Evolutionary conservation across 83 land plant species (phyloP), one percentile per base, ranked within the genome.

Genomic region (Thuja plicata): DNA sequence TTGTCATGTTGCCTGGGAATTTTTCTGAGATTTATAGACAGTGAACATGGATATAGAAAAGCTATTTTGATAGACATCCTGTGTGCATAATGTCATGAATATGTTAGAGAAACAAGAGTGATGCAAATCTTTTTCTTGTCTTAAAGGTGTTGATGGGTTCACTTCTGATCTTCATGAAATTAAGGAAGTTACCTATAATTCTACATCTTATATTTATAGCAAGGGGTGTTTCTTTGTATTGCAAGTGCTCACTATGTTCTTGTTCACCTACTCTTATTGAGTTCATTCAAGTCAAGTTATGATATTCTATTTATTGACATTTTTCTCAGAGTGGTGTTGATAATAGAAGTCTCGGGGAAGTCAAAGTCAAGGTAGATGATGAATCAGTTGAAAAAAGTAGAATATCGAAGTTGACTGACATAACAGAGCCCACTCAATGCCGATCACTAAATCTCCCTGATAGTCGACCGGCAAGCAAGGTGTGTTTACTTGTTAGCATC

Each of bases 361-460:
- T 91, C 57, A 95, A 95, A 87, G 94, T 93, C 30, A 92, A 92
- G 85, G 87, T 94, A 87, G 89, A 89, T 30, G 94, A 94, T 87
- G 97, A 95, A 50, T 78, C 95, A 34, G 86, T 76, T 0, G 94
- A 95, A 15, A 93, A 94, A 89, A 91, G 91, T 66, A 94, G 91
- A 89, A 89, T 89, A 48, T 95, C 95, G 96, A 96, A 95, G 88
- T 90, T 92, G 17, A 91, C 92, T 30, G 98, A 96, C 84, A 91
- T 96, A 38, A 95, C 87, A 88, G 98, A 96, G 78, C 88, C 92
- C 87, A 88, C 88, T 77, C 96, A 94, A 45, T 95, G 97, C 81
- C 94, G 94, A 55, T 92, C 94, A 48, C 80, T 94, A 83, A 93
- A 95, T 86, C 95, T 96, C 87, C 94, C 95, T 60, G 97, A 96